Evolutionary conservation across 306 rosid genomes (phyloP), one percentile per base, ranked within the genome.

Genomic region (Sphenostylis stenocarpa): DNA sequence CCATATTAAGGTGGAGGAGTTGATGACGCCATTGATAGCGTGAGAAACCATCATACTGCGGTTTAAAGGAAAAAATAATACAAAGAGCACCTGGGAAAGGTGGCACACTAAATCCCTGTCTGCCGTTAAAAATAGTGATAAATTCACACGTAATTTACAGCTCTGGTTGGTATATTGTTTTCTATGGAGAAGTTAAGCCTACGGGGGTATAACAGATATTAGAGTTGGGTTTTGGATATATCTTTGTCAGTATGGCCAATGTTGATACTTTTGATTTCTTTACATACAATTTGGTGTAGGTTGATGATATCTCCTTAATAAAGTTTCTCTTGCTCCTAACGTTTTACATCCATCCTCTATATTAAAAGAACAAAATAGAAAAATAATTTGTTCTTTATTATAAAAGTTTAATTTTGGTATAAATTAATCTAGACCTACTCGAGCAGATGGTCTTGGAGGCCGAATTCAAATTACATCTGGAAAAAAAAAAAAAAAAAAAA

Each of bases 1-100:
- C 70, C 80, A 73, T 79, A 79, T 76, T 77, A 36, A 19, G 76
- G 70, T 67, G 78, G 85, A 44, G 76, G 77, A 53, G 76, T 55
- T 43, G 67, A 44, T 82, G 88, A 84, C 87, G 81, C 51, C 87
- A 85, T 34, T 84, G 44, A 60, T 73, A 75, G 78, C 88, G 88
- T 72, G 80, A 81, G 88, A 84, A 80, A 70, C 83, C 87, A 72
- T 80, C 39, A 67, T 72, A 76, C 41, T 44, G 56, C 69, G 51
- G 64, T 67, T 70, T 78, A 77, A 64, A 41, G 0, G 3, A 14
- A 12, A 66, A 45, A 8, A 6, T 11, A 26, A 52, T 9, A 15
- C 3, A 21, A 73, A 82, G 21, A 44, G 76, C 79, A 80, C 79
- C 79, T 67, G 75, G 41, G 67, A 39, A 74, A 75, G 72, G 81